Percentiles rank a stretch among this genome's conserved stretches.
These are phyloP conservation scores for Ustilago trichophora DNA, from an alignment of 1,284 basidiomycete species.

Conservation along the genomic window DNA sequence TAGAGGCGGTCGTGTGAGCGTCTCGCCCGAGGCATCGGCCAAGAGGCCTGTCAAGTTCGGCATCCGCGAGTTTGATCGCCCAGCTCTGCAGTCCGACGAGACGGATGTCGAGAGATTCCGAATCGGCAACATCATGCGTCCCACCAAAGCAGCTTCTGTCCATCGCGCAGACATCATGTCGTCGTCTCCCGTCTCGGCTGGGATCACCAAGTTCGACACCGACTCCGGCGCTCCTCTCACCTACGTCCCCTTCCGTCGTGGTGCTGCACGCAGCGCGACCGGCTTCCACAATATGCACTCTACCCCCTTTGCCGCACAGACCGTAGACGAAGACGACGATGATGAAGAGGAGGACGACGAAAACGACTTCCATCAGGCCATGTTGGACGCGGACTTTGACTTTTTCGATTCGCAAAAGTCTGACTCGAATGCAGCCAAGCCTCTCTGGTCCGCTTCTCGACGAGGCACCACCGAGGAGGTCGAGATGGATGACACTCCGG, in stretches of 20 bases:
- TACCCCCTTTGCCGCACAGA: conserved; percentile 5
- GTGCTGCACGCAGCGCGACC: conserved; percentile 4
- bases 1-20: conserved; percentile 40
- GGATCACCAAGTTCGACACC: conserved; percentile 27
- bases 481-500: conserved; percentile 48
- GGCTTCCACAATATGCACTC: conserved; percentile 16
- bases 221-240: conserved; percentile 22
- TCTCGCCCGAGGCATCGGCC: conserved; percentile 36
- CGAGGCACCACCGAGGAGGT: conserved; percentile 24
- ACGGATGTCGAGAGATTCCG: background rate
- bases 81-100: conserved; percentile 3
- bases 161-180: conserved; percentile 23
- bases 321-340: conserved; percentile 7
- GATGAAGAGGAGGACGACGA: conserved; percentile 56
- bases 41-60: conserved; percentile 32
- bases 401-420: conserved; percentile 42
- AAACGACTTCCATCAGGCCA: conserved; percentile 62
- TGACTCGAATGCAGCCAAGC: conserved; percentile 9
- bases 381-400: conserved; percentile 60
- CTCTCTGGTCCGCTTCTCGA: conserved; percentile 16
- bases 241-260: conserved; percentile 22
- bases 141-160: conserved; percentile 4
- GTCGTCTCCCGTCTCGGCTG: conserved; percentile 36
- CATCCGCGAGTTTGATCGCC: conserved; percentile 12
- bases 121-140: conserved; percentile 5